Percentiles rank a stretch among this genome's conserved stretches.
Conservation (phyloP, 768 basidiomycete genomes). For the Lactarius hatsudake region DNA sequence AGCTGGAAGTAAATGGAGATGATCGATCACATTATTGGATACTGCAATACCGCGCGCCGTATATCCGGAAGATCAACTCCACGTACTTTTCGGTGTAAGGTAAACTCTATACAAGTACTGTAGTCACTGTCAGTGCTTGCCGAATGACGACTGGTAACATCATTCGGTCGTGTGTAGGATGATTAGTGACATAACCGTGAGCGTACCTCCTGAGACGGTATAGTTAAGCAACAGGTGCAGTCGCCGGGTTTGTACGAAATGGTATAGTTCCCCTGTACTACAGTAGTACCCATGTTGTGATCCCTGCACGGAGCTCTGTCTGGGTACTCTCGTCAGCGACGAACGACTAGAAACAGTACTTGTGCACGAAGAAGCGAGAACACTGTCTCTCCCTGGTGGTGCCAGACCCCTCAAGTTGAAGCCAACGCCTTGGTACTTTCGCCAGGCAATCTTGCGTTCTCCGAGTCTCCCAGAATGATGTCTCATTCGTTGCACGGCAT, state of each 20-base stretch:
- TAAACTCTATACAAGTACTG: too few relatives aligned
- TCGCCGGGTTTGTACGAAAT: constrained; percentile 6
- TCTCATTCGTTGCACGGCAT: neutral
- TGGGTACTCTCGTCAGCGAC: constrained; percentile 30
- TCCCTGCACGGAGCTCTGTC: constrained; percentile 75
- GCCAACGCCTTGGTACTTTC: constrained; percentile 30
- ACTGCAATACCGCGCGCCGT: too few relatives aligned
- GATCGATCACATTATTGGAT: too few relatives aligned
- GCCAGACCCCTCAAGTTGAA: constrained; percentile 37
- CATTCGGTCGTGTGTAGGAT: neutral
- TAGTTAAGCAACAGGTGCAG: neutral
- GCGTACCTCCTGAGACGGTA: neutral
- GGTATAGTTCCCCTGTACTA: neutral
- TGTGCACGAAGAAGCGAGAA: too few relatives aligned
- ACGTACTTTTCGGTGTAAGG: too few relatives aligned
- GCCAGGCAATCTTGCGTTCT: neutral
- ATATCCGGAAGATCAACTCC: too few relatives aligned
- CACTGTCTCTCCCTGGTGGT: constrained; percentile 32
- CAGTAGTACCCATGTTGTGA: constrained; percentile 68
- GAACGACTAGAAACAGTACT: neutral
- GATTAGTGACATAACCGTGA: constrained; percentile 7
- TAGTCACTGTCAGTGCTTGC: neutral
- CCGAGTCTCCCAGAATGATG: neutral
- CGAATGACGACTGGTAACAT: neutral
- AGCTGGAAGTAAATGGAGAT: too few relatives aligned